Base-by-base conservation (phyloP, 2,329 filamentous ascomycete genomes). In the Penicillium sp. region DNA sequence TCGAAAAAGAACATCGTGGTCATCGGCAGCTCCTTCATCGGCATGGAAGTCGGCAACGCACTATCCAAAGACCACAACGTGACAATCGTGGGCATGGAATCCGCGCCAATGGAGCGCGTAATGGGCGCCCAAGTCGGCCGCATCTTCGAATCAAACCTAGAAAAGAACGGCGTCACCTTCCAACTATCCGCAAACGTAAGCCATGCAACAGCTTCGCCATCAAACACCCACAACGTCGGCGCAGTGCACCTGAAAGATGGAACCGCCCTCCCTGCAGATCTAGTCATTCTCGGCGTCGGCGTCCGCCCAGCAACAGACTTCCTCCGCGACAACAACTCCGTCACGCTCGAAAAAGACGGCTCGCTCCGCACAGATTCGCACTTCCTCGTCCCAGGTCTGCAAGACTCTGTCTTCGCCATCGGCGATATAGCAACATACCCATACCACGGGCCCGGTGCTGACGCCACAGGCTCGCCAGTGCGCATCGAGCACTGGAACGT, bases 401-500 rank as follows among this genome's bases (percentile, higher is more conserved):
- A 88, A 65, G 62, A 65, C 38, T 88, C 93, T 61, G 91, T 97
- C 47, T 99, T 90, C 69, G 94, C 94, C 13, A 85, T 99, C 57
- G 93, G 93, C 48, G 94, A 99, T 70, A 97, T 99, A 58, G 92
- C 94, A 11, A 92, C 89, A 0, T 97, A 91, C 73, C 94, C 94
- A 0, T 99, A 99, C 78, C 83, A 90, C 71, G 94, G 94, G 1
- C 94, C 94, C 0, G 91, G 90, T 23, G 88, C 90, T 26, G 81
- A 88, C 14, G 90, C 89, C 58, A 81, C 80, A 41, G 39, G 46
- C 2, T 34, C 47, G 7, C 81, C 82, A 16, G 84, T 88, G 0
- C 87, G 94, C 59, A 97, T 97, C 68, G 94, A 99, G 79, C 94
- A 99, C 72, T 99, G 94, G 94, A 93, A 97, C 74, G 94, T 99